phyloP scores from a whole-genome alignment of 2,329 filamentous ascomycete genomes.

The Aspergillus sp. region DNA sequence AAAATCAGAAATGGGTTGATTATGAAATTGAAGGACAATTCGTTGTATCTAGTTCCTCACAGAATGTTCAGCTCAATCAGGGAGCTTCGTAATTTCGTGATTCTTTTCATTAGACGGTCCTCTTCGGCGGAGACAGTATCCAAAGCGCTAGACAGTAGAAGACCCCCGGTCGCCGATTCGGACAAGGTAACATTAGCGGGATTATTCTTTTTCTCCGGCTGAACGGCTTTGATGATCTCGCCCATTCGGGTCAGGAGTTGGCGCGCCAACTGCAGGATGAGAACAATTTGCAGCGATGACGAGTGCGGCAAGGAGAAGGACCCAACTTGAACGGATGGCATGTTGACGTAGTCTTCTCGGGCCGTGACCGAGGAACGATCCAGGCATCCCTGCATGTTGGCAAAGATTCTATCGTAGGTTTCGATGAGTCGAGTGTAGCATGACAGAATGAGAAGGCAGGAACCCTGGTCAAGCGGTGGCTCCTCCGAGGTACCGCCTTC shows the following conservation, averaged over 20 bases:
- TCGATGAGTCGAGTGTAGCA: slow-evolving; percentile 4
- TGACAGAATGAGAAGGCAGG: slow-evolving; percentile 2
- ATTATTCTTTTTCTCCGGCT: neutral
- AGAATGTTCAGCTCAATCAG: slow-evolving; percentile 4
- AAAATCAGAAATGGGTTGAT: neutral
- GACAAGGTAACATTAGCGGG: neutral
- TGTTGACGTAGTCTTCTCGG: slow-evolving; percentile 1
- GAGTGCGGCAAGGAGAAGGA: slow-evolving; percentile 6
- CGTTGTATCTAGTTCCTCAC: slow-evolving; percentile 1
- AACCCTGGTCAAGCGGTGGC: neutral
- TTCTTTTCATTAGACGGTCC: slow-evolving; percentile 2
- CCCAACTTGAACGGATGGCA: slow-evolving; percentile 1
- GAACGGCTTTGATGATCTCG: slow-evolving; percentile 3
- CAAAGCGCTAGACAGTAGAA: neutral
- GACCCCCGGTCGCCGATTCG: neutral
- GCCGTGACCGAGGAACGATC: slow-evolving; percentile 4
- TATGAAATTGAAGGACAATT: neutral
- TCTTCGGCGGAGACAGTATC: neutral
- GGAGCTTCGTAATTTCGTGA: slow-evolving; percentile 1
- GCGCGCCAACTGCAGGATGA: slow-evolving; percentile 6
- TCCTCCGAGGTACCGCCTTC: no score
- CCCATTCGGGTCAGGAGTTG: slow-evolving; percentile 3
- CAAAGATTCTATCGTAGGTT: slow-evolving; percentile 3
- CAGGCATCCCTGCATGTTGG: slow-evolving; percentile 2
- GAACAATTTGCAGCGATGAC: slow-evolving; percentile 2